These are phyloP conservation scores for Pichia nakasei DNA, from an alignment of 805 yeast species.

Conservation along the genomic window DNA sequence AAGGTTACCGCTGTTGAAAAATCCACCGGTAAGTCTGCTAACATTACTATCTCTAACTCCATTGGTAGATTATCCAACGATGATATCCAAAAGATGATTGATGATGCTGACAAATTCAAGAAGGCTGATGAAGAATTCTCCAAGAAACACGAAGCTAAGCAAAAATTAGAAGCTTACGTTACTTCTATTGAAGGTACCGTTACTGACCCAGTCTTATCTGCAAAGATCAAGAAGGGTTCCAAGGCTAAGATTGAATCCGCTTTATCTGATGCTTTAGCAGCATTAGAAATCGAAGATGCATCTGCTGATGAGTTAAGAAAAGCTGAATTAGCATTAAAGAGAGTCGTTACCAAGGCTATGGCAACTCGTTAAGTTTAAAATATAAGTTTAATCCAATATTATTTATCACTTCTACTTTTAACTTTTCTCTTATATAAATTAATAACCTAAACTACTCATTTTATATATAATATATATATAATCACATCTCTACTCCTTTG, in stretches of 20 bases:
- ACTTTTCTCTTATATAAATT: background rate
- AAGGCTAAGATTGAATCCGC: constrained; percentile 97
- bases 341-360: constrained; percentile 99
- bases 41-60: constrained; percentile 98
- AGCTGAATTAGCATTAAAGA: constrained; percentile 98
- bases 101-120: constrained; percentile 99
- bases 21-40: constrained; percentile 96
- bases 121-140: constrained; percentile 98
- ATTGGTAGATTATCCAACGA: constrained; percentile 96
- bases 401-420: background rate
- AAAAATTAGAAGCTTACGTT: constrained; percentile 97
- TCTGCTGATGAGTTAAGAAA: constrained; percentile 96
- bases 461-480: background rate
- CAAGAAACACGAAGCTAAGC: constrained; percentile 98
- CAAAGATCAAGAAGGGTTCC: constrained; percentile 95
- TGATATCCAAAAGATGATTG: constrained; percentile 97
- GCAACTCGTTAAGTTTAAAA: constrained; percentile 74
- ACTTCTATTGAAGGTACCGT: constrained; percentile 90
- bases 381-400: background rate
- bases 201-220: constrained; percentile 96
- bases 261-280: constrained; percentile 95
- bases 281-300: constrained; percentile 94
- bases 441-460: too few species aligned
- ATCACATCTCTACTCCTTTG: background rate
- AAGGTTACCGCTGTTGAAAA: constrained; percentile 98